phyloP scores from a whole-genome alignment of 164 flowering plant genomes.

The Stephania yunnanensis region DNA sequence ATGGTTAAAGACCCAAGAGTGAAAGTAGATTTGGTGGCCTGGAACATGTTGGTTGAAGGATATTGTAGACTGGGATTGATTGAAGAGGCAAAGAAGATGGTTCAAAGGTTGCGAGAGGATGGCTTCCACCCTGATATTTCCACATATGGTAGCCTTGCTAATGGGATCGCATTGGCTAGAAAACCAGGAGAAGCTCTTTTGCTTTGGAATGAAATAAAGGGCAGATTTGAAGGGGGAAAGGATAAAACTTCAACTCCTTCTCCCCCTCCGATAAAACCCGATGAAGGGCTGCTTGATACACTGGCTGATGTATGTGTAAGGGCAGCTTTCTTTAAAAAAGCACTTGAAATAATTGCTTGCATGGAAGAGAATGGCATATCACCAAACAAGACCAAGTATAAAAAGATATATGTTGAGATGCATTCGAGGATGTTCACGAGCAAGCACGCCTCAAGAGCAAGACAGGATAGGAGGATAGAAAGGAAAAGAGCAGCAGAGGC shows the following conservation, averaged over 20 bases:
- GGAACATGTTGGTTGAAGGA: conserved; percentile 94
- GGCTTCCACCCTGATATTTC: conserved; percentile 70
- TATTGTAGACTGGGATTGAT: conserved; percentile 68
- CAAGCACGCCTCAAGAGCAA: conserved; percentile 94
- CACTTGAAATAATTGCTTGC: conserved; percentile 91
- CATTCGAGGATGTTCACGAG: conserved; percentile 97
- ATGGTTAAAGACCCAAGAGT: conserved; percentile 80
- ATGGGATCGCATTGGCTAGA: conserved; percentile 76
- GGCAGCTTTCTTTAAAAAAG: conserved; percentile 87
- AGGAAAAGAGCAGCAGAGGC: conserved; percentile 95
- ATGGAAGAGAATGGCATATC: conserved; percentile 91
- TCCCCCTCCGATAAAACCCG: conserved; percentile 72
- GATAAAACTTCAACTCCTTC: conserved; percentile 28
- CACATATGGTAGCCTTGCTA: conserved; percentile 90
- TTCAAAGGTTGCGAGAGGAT: conserved; percentile 60
- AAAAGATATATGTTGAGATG: conserved; percentile 88
- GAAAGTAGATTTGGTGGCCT: conserved; percentile 75
- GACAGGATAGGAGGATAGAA: conserved; percentile 72
- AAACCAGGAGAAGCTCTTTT: conserved; percentile 91
- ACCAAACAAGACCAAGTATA: conserved; percentile 82
- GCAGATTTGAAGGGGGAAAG: conserved; percentile 36
- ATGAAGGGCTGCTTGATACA: conserved; percentile 76
- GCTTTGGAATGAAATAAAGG: conserved; percentile 91
- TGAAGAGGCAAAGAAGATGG: conserved; percentile 66
- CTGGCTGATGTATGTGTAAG: conserved; percentile 91